Evolutionary conservation across 768 basidiomycete species (phyloP), one percentile per base, ranked within the genome.

Genomic region (Podaxis sp.): DNA sequence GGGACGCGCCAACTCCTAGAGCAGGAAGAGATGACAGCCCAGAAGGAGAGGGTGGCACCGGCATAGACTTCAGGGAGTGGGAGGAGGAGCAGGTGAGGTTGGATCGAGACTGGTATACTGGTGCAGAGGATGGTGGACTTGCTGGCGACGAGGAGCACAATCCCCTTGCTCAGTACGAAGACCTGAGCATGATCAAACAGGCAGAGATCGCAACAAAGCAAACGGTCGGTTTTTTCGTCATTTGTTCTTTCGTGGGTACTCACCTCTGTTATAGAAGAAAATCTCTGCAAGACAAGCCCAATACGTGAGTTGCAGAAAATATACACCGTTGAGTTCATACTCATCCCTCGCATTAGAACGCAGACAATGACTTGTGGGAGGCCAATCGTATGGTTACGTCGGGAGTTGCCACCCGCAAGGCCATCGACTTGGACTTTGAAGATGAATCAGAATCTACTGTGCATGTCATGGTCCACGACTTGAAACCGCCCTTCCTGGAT

Each of bases 331-430:
- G 11, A 12, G 2, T 19, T 24, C 25, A 43, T 61, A 47, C 64
- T 73, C 47, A 69, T 68, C 68, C 37, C 8, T 65, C 47, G 5
- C 19, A 63, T 3, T 70, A 96, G 93, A 98, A 98, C 69, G 94
- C 94, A 24, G 97, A 99, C 74, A 98, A 97, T 69, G 97, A 99
- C 69, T 78, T 96, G 11, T 99, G 97, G 97, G 97, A 99, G 79
- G 92, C 92, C 7, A 98, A 98, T 71, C 92, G 96, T 70, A 96
- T 99, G 91, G 80, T 94, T 9, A 94, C 93, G 0, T 98, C 97
- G 2, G 97, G 97, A 69, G 90, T 98, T 19, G 92, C 93, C 0
- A 93, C 92, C 8, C 89, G 92, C 37, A 91, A 87, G 66, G 80
- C 85, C 3, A 83, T 99, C 53, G 95, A 99, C 71, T 81, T 96